Evolutionary conservation across 2,329 filamentous ascomycete genomes (phyloP), one percentile per base, ranked within the genome.

Genomic region (Stachybotrys chlorohalonatus): DNA sequence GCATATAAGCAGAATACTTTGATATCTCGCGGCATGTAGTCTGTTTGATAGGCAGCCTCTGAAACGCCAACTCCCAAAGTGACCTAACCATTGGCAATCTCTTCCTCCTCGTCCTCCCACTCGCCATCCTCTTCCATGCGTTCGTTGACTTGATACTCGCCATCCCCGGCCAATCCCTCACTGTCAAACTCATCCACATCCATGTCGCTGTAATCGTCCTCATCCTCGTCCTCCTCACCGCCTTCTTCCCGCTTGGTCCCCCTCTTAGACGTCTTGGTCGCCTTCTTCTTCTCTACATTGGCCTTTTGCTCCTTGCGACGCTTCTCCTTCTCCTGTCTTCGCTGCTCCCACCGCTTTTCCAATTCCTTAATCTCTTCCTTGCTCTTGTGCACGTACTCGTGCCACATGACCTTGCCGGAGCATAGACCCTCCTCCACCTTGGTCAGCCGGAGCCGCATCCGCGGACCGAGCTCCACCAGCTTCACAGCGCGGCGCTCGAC

Each of bases 371-470:
- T 75, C 69, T 99, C 92, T 16, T 83, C 80, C 62, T 84, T 84
- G 7, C 83, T 84, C 79, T 99, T 99, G 67, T 86, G 83, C 53
- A 97, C 85, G 67, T 90, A 95, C 68, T 96, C 91, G 70, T 99
- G 94, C 94, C 94, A 99, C 88, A 99, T 89, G 55, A 96, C 82
- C 68, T 90, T 94, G 52, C 94, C 94, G 31, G 82, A 81, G 64
- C 91, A 96, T 7, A 97, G 73, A 1, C 93, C 94, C 63, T 99
- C 94, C 67, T 99, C 94, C 5, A 99, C 92, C 75, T 99, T 99
- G 54, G 90, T 92, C 72, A 99, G 77, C 36, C 93, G 84, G 47
- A 99, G 75, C 57, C 83, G 87, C 87, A 99, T 86, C 53, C 94
- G 84, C 1, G 94, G 94, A 0, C 94, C 94, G 1, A 99, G 75